Evolutionary conservation across 2,329 filamentous ascomycete genomes (phyloP).

Genomic region (Neocucurbitaria cava): DNA sequence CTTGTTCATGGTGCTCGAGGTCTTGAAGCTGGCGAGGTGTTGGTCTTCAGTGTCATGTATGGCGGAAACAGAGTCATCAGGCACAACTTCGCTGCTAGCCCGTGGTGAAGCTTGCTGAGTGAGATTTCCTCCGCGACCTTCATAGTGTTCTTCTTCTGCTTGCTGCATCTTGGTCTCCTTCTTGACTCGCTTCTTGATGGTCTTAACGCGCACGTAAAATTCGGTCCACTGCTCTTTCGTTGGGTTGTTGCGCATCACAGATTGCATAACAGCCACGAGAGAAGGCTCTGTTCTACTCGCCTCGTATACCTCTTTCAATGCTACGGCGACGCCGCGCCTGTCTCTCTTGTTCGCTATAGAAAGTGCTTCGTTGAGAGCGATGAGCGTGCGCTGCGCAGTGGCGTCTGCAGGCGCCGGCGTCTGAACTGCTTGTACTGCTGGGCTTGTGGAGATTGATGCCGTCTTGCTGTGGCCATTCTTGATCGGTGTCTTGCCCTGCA

Average conservation of each 20-base stretch:
- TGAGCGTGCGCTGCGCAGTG: slow-evolving; percentile 36
- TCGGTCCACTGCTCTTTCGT: slow-evolving; percentile 47
- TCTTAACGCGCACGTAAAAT: slow-evolving; percentile 54
- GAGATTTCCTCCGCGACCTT: slow-evolving; percentile 29
- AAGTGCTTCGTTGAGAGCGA: slow-evolving; percentile 53
- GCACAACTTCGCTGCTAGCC: slow-evolving; percentile 32
- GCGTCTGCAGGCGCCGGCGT: slow-evolving; percentile 16
- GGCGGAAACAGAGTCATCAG: slow-evolving; percentile 32
- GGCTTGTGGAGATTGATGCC: slow-evolving; percentile 24
- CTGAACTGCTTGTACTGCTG: slow-evolving; percentile 22
- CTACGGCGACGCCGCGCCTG: slow-evolving; percentile 37
- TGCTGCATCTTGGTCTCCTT: slow-evolving; percentile 30
- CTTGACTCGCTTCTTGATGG: slow-evolving; percentile 52
- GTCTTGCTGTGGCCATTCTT: slow-evolving; percentile 33
- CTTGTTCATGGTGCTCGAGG: slow-evolving; percentile 1
- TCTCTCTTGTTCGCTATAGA: slow-evolving; percentile 48
- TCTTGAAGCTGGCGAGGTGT: slow-evolving; percentile 7
- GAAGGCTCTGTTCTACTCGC: slow-evolving; percentile 47
- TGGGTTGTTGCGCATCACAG: slow-evolving; percentile 51
- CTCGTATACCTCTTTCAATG: slow-evolving; percentile 53
- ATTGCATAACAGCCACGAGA: slow-evolving; percentile 51
- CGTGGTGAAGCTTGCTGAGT: slow-evolving; percentile 30
- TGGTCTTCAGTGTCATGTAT: slow-evolving; percentile 26
- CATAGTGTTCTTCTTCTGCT: slow-evolving; percentile 21
- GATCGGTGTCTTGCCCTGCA: slow-evolving; percentile 34